A percentile compares a stretch with the other conserved stretches of the same genome.
Evolutionary conservation across 768 basidiomycete genomes (phyloP).

Genomic region (Lactifluus pinguis): DNA sequence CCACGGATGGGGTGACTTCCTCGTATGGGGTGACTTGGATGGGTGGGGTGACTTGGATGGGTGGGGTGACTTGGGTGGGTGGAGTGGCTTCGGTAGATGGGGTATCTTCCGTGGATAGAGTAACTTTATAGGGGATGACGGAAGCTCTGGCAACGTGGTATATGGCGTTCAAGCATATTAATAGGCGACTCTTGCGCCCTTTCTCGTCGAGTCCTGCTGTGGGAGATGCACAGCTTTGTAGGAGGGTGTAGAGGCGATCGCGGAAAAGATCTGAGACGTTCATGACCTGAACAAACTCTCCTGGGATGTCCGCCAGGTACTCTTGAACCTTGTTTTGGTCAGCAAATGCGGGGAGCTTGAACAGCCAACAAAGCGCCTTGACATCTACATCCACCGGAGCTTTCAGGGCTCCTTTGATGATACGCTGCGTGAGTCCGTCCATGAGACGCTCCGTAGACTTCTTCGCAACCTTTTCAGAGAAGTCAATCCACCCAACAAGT

Average conservation of each 20-base stretch:
- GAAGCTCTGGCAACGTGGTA: too few relatives aligned
- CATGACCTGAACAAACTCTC: neutral
- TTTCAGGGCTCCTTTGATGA: neutral
- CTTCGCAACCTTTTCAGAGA: neutral
- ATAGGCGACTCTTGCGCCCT: constrained; percentile 2
- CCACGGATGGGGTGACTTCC: too few relatives aligned
- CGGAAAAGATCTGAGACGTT: neutral
- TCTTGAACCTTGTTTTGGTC: constrained; percentile 5
- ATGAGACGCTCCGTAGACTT: neutral
- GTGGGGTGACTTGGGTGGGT: too few relatives aligned
- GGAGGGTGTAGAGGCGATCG: constrained; percentile 2
- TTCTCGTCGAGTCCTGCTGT: neutral
- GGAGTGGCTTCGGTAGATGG: too few relatives aligned
- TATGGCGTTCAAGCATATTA: constrained; percentile 3
- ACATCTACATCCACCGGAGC: neutral
- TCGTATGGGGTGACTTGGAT: too few relatives aligned
- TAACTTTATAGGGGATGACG: neutral
- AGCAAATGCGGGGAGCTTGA: neutral
- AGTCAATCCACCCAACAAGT: neutral
- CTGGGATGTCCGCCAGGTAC: neutral
- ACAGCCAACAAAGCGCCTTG: constrained; percentile 1
- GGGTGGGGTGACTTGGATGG: too few relatives aligned
- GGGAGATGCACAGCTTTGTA: constrained; percentile 2
- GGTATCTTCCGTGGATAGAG: too few relatives aligned
- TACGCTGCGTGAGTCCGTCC: neutral